These are phyloP conservation scores for Clonostachys rhizophaga DNA, from an alignment of 2,329 filamentous ascomycete genomes.

Conservation along the genomic window DNA sequence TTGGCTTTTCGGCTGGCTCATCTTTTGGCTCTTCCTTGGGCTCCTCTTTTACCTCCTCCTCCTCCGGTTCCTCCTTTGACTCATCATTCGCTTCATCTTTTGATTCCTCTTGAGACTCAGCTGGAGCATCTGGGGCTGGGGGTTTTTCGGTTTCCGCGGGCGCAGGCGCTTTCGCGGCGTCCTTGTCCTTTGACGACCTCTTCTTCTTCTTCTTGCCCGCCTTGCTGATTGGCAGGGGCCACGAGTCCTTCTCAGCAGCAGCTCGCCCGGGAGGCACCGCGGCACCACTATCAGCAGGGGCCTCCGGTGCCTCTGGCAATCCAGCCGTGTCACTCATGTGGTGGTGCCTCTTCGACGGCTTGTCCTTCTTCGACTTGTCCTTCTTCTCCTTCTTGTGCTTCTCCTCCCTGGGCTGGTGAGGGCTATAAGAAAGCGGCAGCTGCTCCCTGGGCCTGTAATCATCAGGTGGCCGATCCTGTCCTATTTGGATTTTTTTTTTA, in stretches of 20 bases:
- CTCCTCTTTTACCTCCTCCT: background rate
- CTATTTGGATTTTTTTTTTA: too few species aligned
- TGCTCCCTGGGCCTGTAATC: slow-evolving; percentile 1
- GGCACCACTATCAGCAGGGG: too few species aligned
- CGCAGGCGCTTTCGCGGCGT: background rate
- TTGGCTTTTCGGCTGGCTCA: slow-evolving; percentile 3
- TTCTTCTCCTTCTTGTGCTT: slow-evolving; percentile 3
- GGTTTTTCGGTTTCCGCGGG: background rate
- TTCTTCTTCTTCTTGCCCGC: slow-evolving; percentile 1
- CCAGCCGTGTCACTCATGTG: too few species aligned
- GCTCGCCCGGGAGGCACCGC: too few species aligned
- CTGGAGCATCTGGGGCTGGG: too few species aligned
- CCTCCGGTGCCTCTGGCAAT: too few species aligned
- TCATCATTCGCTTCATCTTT: too few species aligned
- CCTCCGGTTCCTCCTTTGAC: background rate
- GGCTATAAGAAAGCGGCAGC: background rate
- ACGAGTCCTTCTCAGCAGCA: too few species aligned
- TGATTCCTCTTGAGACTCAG: too few species aligned
- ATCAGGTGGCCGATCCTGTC: background rate
- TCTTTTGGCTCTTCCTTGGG: background rate
- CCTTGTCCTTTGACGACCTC: slow-evolving; percentile 7
- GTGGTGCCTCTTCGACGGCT: too few species aligned
- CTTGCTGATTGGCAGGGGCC: too few species aligned
- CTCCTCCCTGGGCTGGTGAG: background rate
- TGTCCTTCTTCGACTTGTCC: slow-evolving; percentile 7